A percentile compares a stretch with the other conserved stretches of the same genome.
These are phyloP conservation scores for Nymphaea thermarum DNA, from an alignment of 164 flowering plant species.

Conservation along the genomic window DNA sequence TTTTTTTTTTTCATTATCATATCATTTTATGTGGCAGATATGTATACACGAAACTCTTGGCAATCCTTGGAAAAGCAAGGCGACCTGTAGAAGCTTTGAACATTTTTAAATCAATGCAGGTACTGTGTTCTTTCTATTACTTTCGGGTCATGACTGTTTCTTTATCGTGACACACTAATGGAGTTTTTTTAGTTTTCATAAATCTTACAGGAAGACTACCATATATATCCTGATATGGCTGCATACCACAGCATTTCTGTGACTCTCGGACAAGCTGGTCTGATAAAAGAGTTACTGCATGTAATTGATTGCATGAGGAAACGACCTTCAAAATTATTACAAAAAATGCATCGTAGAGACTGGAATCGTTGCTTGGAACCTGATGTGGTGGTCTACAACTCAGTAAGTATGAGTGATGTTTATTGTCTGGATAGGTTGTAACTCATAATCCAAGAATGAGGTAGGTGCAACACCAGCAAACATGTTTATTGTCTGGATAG, in stretches of 20 bases:
- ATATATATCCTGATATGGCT: slow-evolving; percentile 48
- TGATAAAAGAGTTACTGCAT: slow-evolving; percentile 54
- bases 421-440: too few species aligned
- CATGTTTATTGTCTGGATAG: too few species aligned
- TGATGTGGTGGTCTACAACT: slow-evolving; percentile 78
- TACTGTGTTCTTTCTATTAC: slow-evolving; percentile 20
- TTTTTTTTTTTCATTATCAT: not conserved
- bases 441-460: too few species aligned
- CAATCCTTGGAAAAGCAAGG: slow-evolving; percentile 82
- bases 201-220: slow-evolving; percentile 48
- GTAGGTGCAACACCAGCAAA: too few species aligned
- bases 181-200: not conserved
- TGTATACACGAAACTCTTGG: slow-evolving; percentile 86
- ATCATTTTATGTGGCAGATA: slow-evolving; percentile 43
- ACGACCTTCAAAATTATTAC: slow-evolving; percentile 43
- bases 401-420: slow-evolving; percentile 42
- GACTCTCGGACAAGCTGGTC: slow-evolving; percentile 93
- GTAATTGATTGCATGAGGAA: slow-evolving; percentile 67
- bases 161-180: not conserved
- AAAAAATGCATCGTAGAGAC: slow-evolving; percentile 34
- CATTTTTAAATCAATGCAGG: slow-evolving; percentile 72
- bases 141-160: not conserved
- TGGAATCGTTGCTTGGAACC: slow-evolving; percentile 92
- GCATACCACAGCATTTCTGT: slow-evolving; percentile 79
- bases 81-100: slow-evolving; percentile 73